Conservation (phyloP, 108 stramenopile genomes). For the Skeletonema potamos region DNA sequence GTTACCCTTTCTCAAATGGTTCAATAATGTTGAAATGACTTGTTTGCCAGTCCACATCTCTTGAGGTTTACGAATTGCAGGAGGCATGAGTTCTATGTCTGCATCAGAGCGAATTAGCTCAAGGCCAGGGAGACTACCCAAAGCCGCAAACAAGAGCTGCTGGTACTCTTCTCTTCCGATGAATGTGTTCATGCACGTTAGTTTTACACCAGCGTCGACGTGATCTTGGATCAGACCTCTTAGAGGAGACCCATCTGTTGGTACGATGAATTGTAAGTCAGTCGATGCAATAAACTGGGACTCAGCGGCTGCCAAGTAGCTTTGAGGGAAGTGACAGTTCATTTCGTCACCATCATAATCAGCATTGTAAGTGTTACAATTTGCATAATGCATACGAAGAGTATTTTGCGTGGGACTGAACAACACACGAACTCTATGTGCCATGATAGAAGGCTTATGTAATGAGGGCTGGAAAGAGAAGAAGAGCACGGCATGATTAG, state of each 20-base stretch:
- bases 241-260: conserved; percentile 96
- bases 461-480: conserved; percentile 86
- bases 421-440: conserved; percentile 95
- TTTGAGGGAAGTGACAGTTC: conserved; percentile 99
- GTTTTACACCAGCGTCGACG: conserved; percentile 95
- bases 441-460: conserved; percentile 99
- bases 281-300: conserved; percentile 92
- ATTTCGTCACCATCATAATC: conserved; percentile 99
- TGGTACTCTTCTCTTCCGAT: conserved; percentile 91
- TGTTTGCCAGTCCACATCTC: conserved; percentile 96
- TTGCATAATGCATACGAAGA: conserved; percentile 99
- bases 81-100: conserved; percentile 88
- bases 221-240: conserved; percentile 99
- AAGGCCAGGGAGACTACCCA: conserved; percentile 89
- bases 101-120: conserved; percentile 78
- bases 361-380: conserved; percentile 99
- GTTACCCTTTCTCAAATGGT: conserved; percentile 81
- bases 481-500: background rate
- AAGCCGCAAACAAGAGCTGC: conserved; percentile 92
- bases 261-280: conserved; percentile 94
- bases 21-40: conserved; percentile 88
- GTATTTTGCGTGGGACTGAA: conserved; percentile 93
- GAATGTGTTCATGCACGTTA: conserved; percentile 93
- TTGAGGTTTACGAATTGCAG: conserved; percentile 92
- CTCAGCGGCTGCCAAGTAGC: conserved; percentile 94